Percentiles rank a stretch among this genome's conserved stretches.
Conservation (phyloP, 495 filamentous ascomycete genomes). For the Astrocystis sublimbata region DNA sequence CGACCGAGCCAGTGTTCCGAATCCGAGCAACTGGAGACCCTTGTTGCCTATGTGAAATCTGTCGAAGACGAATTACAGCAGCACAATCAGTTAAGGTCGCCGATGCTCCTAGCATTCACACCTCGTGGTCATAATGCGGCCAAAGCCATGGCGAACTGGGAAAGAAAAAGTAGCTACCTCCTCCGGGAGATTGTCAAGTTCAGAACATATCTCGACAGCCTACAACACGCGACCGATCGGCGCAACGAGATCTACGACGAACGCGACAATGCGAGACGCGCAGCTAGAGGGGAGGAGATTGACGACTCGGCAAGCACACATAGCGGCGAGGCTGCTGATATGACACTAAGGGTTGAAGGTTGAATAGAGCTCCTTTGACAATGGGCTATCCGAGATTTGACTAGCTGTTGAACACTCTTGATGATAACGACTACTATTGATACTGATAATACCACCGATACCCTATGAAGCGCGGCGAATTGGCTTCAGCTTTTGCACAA, state of each 20-base stretch:
- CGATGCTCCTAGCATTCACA: constrained; percentile 88
- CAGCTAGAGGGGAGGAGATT: constrained; percentile 37
- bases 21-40: constrained; percentile 72
- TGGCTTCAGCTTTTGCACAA: constrained; percentile 3
- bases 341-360: constrained; percentile 12
- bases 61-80: constrained; percentile 82
- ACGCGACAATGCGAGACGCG: constrained; percentile 43
- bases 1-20: constrained; percentile 76
- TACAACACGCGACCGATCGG: constrained; percentile 50
- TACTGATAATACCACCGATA: too few species aligned
- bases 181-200: constrained; percentile 97
- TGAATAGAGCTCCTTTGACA: constrained; percentile 2
- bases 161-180: constrained; percentile 88
- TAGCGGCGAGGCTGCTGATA: constrained; percentile 14
- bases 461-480: constrained; percentile 12
- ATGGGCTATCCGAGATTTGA: background rate
- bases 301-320: constrained; percentile 26
- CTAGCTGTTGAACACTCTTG: background rate
- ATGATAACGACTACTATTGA: constrained; percentile 18
- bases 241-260: constrained; percentile 52
- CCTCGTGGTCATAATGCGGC: constrained; percentile 77
- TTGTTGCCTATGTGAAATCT: constrained; percentile 77
- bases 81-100: constrained; percentile 82
- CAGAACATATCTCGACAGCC: constrained; percentile 84
- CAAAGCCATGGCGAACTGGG: constrained; percentile 94